phyloP scores from a whole-genome alignment of 768 basidiomycete genomes.

The Lenzites betulinus region DNA sequence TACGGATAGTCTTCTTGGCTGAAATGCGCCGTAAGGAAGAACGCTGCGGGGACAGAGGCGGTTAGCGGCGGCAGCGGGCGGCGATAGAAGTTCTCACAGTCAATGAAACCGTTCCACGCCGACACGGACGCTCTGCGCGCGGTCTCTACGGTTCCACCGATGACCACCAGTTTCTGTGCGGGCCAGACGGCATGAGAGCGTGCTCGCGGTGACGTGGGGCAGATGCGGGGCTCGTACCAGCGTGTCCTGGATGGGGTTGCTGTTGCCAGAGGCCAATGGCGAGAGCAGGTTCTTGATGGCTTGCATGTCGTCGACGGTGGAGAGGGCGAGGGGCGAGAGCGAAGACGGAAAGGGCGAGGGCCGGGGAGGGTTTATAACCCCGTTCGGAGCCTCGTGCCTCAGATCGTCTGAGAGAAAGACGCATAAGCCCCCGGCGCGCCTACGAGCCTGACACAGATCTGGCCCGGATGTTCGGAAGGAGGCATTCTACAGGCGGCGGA shows the following conservation, averaged over 20 bases:
- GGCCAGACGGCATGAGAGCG: slow-evolving; percentile 1
- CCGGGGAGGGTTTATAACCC: slow-evolving; percentile 23
- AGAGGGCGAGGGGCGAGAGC: slow-evolving; percentile 7
- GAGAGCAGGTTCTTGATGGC: slow-evolving; percentile 69
- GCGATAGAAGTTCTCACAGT: slow-evolving; percentile 53
- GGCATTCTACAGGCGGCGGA: slow-evolving; percentile 13
- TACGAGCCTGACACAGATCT: slow-evolving; percentile 4
- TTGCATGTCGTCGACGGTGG: slow-evolving; percentile 52
- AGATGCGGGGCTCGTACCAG: slow-evolving; percentile 48
- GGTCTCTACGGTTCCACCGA: slow-evolving; percentile 87
- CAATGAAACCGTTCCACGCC: slow-evolving; percentile 88
- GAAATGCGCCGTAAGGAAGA: slow-evolving; percentile 89
- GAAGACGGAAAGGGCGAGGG: slow-evolving; percentile 18
- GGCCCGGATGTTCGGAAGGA: slow-evolving; percentile 16
- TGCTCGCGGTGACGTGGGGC: neutral
- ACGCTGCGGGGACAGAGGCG: slow-evolving; percentile 47
- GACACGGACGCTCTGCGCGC: slow-evolving; percentile 79
- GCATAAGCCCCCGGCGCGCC: slow-evolving; percentile 4
- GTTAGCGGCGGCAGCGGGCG: slow-evolving; percentile 5
- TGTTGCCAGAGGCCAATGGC: slow-evolving; percentile 54
- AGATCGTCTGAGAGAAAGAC: slow-evolving; percentile 8
- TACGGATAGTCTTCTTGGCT: slow-evolving; percentile 87
- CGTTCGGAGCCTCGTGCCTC: slow-evolving; percentile 24
- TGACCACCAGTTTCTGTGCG: slow-evolving; percentile 81
- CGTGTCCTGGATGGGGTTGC: slow-evolving; percentile 76